A percentile compares a stretch with the other conserved stretches of the same genome.
These are phyloP conservation scores for Cordyceps fumosorosea DNA, from an alignment of 2,329 filamentous ascomycete species.

Conservation along the genomic window DNA sequence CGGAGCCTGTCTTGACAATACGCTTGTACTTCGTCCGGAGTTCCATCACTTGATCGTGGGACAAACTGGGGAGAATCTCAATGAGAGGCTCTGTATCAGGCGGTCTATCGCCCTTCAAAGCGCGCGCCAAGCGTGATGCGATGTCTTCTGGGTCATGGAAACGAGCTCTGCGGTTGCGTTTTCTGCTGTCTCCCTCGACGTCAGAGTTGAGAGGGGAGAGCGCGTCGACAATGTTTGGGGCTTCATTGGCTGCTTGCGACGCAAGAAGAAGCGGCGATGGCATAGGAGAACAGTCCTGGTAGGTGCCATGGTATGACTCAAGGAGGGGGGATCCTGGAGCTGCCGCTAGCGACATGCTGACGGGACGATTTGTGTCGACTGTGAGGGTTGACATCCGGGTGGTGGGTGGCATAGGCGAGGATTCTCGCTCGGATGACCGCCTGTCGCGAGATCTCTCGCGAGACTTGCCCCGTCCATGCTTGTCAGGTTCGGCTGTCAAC, in stretches of 20 bases:
- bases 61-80: constrained; percentile 75
- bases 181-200: constrained; percentile 34
- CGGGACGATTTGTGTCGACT: constrained; percentile 39
- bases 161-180: constrained; percentile 54
- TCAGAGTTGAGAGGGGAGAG: constrained; percentile 49
- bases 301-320: constrained; percentile 89
- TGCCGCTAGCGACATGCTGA: constrained; percentile 39
- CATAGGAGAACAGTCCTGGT: constrained; percentile 92
- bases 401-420: constrained; percentile 42
- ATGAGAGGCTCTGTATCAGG: constrained; percentile 67
- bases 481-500: constrained; percentile 18
- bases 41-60: constrained; percentile 81
- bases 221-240: constrained; percentile 40
- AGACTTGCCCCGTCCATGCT: constrained; percentile 11
- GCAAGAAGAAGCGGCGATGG: constrained; percentile 67
- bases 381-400: constrained; percentile 46
- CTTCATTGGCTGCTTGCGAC: constrained; percentile 40
- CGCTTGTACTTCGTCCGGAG: constrained; percentile 87
- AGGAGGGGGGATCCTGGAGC: constrained; percentile 78
- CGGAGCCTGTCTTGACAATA: constrained; percentile 69
- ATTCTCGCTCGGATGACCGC: constrained; percentile 32
- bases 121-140: constrained; percentile 67
- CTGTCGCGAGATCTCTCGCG: constrained; percentile 22
- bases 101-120: constrained; percentile 59
- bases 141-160: constrained; percentile 82